phyloP scores from a whole-genome alignment of 2,329 filamentous ascomycete species.

The Pezicula radicicola region DNA sequence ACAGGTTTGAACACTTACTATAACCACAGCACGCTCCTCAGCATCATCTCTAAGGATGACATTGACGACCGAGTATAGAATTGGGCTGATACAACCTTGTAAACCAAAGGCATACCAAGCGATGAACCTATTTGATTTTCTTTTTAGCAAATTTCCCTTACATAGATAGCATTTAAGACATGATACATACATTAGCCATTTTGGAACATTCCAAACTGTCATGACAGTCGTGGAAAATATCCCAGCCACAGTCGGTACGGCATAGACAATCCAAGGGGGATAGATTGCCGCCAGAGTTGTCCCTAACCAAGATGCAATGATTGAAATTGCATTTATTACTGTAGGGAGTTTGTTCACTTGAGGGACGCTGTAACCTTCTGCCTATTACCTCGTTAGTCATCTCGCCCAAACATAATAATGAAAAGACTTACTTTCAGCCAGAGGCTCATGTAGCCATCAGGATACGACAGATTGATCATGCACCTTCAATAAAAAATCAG shows the following conservation, averaged over 20 bases:
- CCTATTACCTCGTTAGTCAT: background rate
- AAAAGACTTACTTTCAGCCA: background rate
- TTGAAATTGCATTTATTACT: conserved; percentile 18
- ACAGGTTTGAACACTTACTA: conserved; percentile 8
- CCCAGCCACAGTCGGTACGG: conserved; percentile 15
- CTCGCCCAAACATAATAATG: no score
- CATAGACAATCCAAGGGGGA: conserved; percentile 30
- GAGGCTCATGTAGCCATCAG: background rate
- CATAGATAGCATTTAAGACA: background rate
- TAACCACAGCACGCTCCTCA: conserved; percentile 28
- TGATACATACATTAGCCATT: conserved; percentile 16
- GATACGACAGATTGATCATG: background rate
- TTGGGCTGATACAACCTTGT: conserved; percentile 23
- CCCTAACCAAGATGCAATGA: conserved; percentile 21
- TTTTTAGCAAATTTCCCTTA: background rate
- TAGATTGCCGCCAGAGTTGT: conserved; percentile 32
- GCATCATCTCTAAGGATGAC: conserved; percentile 26
- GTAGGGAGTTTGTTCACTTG: conserved; percentile 8
- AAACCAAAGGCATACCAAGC: conserved; percentile 22
- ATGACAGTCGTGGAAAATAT: conserved; percentile 24
- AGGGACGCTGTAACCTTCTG: background rate
- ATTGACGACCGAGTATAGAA: conserved; percentile 26
- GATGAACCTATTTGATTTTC: conserved; percentile 5
- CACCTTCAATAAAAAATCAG: background rate
- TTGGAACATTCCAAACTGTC: conserved; percentile 25